These are phyloP conservation scores for Agastache rugosa DNA, from an alignment of 257 asterid genomes.

Conservation along the genomic window DNA sequence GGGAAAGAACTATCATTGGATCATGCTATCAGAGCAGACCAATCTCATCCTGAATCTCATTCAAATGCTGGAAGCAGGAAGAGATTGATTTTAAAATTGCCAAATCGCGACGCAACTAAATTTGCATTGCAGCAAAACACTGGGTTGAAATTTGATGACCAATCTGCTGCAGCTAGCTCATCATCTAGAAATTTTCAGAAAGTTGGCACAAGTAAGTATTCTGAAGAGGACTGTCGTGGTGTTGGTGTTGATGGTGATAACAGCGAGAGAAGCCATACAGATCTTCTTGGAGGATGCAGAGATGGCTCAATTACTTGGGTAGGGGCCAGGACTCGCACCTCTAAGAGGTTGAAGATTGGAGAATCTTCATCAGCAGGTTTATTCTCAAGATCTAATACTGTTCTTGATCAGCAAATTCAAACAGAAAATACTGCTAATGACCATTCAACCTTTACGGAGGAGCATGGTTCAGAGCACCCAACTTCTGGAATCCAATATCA, in stretches of 20 bases:
- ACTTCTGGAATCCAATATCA: constrained; percentile 49
- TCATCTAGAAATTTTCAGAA: constrained; percentile 52
- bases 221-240: constrained; percentile 42
- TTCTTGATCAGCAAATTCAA: constrained; percentile 45
- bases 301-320: constrained; percentile 82
- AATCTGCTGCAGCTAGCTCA: constrained; percentile 54
- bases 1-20: constrained; percentile 75
- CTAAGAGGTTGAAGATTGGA: constrained; percentile 73
- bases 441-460: constrained; percentile 44
- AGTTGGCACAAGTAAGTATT: constrained; percentile 40
- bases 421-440: constrained; percentile 52
- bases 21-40: constrained; percentile 50
- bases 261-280: constrained; percentile 51
- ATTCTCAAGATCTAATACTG: constrained; percentile 49
- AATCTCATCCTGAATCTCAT: constrained; percentile 49
- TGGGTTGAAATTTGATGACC: constrained; percentile 39
- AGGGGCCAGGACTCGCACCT: constrained; percentile 82
- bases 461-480: constrained; percentile 39
- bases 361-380: constrained; percentile 54
- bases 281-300: constrained; percentile 77
- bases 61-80: constrained; percentile 58
- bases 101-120: constrained; percentile 73
- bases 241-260: constrained; percentile 47
- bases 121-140: constrained; percentile 41
- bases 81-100: constrained; percentile 81